A percentile compares a stretch with the other conserved stretches of the same genome.
Conservation (phyloP, 345 rosid species). For the Linum usitatissimum region DNA sequence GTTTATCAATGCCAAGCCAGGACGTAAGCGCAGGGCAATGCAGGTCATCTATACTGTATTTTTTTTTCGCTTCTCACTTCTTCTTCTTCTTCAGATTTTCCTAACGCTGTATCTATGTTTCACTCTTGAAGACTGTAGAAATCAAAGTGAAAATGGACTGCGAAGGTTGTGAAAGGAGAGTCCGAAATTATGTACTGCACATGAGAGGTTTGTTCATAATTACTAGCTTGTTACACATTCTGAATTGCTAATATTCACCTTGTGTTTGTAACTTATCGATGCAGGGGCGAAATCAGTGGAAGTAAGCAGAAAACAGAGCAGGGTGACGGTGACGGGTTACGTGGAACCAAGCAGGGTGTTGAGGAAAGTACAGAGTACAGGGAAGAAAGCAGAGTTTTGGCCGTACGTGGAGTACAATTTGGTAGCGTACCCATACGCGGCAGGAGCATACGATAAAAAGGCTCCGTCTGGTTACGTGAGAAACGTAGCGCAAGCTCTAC, state of each 20-base stretch:
- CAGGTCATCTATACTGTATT: slow-evolving; percentile 35
- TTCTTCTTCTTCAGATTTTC: background rate
- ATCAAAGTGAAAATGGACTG: background rate
- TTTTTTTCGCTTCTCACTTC: background rate
- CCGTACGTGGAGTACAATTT: slow-evolving; percentile 37
- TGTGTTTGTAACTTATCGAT: too few species aligned
- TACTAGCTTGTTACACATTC: background rate
- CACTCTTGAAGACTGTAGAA: background rate
- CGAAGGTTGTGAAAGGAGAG: background rate
- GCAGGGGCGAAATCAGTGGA: slow-evolving; percentile 33
- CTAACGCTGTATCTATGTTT: background rate
- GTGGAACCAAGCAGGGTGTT: slow-evolving; percentile 45
- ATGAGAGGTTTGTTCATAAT: background rate
- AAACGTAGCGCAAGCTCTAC: slow-evolving; percentile 27
- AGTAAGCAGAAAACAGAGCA: slow-evolving; percentile 34
- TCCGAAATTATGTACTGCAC: background rate
- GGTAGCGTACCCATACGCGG: slow-evolving; percentile 39
- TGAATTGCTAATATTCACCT: too few species aligned
- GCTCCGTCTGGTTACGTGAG: slow-evolving; percentile 43
- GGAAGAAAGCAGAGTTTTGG: slow-evolving; percentile 48
- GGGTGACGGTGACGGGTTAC: slow-evolving; percentile 38
- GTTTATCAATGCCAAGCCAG: slow-evolving; percentile 16
- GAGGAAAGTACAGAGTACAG: slow-evolving; percentile 25
- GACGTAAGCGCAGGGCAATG: slow-evolving; percentile 37
- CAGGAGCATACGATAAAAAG: slow-evolving; percentile 38